These are phyloP conservation scores for Rutidosis leptorrhynchoides DNA, from an alignment of 129 eudicot genomes.

Conservation along the genomic window DNA sequence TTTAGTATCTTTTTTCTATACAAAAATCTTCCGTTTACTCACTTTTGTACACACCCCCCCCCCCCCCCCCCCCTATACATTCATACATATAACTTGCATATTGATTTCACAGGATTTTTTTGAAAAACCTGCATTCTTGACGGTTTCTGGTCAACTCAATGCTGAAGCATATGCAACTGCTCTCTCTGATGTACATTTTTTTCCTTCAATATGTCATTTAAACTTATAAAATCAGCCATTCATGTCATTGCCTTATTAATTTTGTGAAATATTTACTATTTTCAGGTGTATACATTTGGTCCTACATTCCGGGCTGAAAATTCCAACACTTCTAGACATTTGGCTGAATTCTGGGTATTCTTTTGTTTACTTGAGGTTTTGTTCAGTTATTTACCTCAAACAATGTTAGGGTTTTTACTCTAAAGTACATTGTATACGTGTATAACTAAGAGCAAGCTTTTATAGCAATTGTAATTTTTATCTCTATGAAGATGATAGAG, in stretches of 20 bases:
- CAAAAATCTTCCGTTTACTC: background rate
- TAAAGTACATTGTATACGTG: slow-evolving; percentile 12
- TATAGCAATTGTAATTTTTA: slow-evolving; percentile 6
- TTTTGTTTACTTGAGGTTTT: background rate
- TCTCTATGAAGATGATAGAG: slow-evolving; percentile 79
- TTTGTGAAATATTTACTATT: slow-evolving; percentile 7
- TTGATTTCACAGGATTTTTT: slow-evolving; percentile 77
- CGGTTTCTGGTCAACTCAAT: slow-evolving; percentile 98
- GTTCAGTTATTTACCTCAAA: background rate
- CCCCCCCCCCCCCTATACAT: no score
- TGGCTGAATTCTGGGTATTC: slow-evolving; percentile 96
- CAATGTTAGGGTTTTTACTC: slow-evolving; percentile 5
- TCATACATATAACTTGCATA: slow-evolving; percentile 1
- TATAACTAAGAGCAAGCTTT: slow-evolving; percentile 9
- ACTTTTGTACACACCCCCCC: no score
- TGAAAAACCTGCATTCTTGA: slow-evolving; percentile 91
- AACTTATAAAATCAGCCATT: background rate
- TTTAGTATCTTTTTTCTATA: background rate
- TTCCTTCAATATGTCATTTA: slow-evolving; percentile 12
- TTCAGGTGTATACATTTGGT: slow-evolving; percentile 95
- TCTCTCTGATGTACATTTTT: slow-evolving; percentile 73
- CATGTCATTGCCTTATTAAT: background rate
- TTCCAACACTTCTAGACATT: slow-evolving; percentile 91
- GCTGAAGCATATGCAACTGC: slow-evolving; percentile 99
- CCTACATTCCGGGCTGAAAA: slow-evolving; percentile 99